A percentile compares a stretch with the other conserved stretches of the same genome.
Evolutionary conservation across 345 rosid species (phyloP).

Genomic region (Conringia planisiliqua): DNA sequence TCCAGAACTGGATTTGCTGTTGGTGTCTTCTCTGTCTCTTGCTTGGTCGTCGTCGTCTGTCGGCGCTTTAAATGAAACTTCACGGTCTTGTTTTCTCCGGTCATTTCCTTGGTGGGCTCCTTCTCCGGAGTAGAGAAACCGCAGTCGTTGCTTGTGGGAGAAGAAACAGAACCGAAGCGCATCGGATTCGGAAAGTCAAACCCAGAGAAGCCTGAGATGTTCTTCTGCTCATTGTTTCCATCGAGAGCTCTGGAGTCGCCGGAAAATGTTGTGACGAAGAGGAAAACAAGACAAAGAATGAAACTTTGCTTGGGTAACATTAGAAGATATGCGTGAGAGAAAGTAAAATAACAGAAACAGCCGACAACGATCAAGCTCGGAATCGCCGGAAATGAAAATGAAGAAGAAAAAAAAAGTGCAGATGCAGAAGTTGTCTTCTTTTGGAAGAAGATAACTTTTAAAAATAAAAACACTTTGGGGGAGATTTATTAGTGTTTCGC

Average conservation of each 20-base stretch:
- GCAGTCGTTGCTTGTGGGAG: constrained; percentile 59
- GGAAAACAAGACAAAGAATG: constrained; percentile 34
- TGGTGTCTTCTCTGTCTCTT: constrained; percentile 28
- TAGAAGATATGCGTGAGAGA: background rate
- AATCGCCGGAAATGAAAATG: background rate
- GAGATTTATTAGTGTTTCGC: background rate
- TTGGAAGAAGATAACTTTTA: constrained; percentile 4
- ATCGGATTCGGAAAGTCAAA: constrained; percentile 58
- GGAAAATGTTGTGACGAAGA: constrained; percentile 35
- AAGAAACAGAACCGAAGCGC: constrained; percentile 71
- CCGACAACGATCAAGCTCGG: background rate
- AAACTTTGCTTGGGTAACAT: constrained; percentile 49
- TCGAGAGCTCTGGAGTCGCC: constrained; percentile 37
- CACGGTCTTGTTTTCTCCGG: constrained; percentile 37
- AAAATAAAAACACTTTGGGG: background rate
- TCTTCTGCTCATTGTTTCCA: constrained; percentile 39
- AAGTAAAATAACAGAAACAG: background rate
- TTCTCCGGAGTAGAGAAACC: constrained; percentile 34
- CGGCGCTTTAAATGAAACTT: constrained; percentile 68
- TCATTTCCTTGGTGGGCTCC: constrained; percentile 16
- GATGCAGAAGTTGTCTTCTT: constrained; percentile 26
- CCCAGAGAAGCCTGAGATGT: constrained; percentile 54
- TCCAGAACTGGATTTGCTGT: constrained; percentile 44
- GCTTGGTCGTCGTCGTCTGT: constrained; percentile 12
- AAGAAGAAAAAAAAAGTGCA: background rate